These are phyloP conservation scores for Neurospora sp. DNA, from an alignment of 495 filamentous ascomycete species.

Conservation along the genomic window DNA sequence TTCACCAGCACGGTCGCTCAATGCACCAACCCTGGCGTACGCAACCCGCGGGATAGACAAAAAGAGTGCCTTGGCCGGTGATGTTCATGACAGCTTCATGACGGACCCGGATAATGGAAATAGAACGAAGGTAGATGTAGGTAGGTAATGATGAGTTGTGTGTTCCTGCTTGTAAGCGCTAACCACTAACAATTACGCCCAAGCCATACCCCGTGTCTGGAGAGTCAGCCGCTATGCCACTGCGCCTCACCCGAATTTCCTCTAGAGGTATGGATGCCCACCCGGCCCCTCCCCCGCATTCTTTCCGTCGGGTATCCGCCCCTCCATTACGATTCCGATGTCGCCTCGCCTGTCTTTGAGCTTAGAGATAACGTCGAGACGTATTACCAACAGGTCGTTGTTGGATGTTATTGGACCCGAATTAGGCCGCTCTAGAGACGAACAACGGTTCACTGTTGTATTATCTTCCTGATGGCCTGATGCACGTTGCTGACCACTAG, in stretches of 20 bases:
- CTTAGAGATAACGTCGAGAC: background rate
- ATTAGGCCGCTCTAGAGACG: too few species aligned
- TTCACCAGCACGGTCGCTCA: too few species aligned
- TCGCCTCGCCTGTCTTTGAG: background rate
- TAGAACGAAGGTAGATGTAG: background rate
- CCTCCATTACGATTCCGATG: background rate
- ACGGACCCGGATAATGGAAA: background rate
- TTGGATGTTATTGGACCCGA: background rate
- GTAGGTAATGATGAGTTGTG: background rate
- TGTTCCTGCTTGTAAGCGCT: background rate
- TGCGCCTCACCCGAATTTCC: background rate
- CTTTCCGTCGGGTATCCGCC: background rate
- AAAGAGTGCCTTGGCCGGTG: too few species aligned
- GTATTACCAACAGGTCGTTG: background rate
- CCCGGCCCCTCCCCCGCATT: background rate
- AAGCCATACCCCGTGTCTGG: background rate
- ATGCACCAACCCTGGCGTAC: too few species aligned
- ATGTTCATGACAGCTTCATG: too few species aligned
- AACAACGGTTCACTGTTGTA: background rate
- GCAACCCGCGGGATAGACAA: too few species aligned
- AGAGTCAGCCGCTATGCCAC: background rate
- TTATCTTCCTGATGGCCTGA: background rate
- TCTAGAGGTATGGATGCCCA: too few species aligned
- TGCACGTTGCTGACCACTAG: background rate
- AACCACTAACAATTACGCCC: background rate